Percentiles rank a stretch among this genome's conserved stretches.
Conservation (phyloP, 495 filamentous ascomycete genomes). For the Cairneyella variabilis region DNA sequence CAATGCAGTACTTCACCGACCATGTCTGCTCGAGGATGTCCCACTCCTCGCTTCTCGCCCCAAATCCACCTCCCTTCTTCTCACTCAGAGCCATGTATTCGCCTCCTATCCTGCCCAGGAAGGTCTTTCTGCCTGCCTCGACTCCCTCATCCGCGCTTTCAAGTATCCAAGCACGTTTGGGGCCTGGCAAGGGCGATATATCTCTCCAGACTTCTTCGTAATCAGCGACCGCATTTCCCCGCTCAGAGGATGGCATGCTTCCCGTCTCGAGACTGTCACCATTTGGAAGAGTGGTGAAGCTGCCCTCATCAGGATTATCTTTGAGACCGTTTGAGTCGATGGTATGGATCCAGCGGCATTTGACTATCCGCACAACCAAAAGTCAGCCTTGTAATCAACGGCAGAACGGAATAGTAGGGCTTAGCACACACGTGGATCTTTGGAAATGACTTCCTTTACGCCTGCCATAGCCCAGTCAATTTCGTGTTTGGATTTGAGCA, state of each 20-base stretch:
- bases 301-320: slow-evolving; percentile 6
- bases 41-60: slow-evolving; percentile 17
- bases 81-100: slow-evolving; percentile 14
- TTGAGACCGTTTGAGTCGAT: slow-evolving; percentile 12
- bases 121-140: slow-evolving; percentile 5
- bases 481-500: slow-evolving; percentile 4
- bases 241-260: slow-evolving; percentile 13
- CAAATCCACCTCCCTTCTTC: slow-evolving; percentile 7
- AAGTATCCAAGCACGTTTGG: slow-evolving; percentile 11
- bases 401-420: not conserved
- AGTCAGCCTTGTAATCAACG: not conserved
- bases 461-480: slow-evolving; percentile 19
- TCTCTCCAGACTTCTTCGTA: slow-evolving; percentile 17
- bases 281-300: slow-evolving; percentile 9
- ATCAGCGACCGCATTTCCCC: not conserved
- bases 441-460: slow-evolving; percentile 4
- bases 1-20: slow-evolving; percentile 5
- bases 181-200: slow-evolving; percentile 1
- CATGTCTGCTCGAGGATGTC: not conserved
- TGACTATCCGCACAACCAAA: not conserved
- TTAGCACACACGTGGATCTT: slow-evolving; percentile 6
- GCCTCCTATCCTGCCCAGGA: slow-evolving; percentile 15
- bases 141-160: slow-evolving; percentile 11
- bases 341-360: slow-evolving; percentile 12
- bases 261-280: slow-evolving; percentile 15